A percentile compares a stretch with the other conserved stretches of the same genome.
Evolutionary conservation across 495 filamentous ascomycete genomes (phyloP).

Genomic region (Clavariopsis aquatica): DNA sequence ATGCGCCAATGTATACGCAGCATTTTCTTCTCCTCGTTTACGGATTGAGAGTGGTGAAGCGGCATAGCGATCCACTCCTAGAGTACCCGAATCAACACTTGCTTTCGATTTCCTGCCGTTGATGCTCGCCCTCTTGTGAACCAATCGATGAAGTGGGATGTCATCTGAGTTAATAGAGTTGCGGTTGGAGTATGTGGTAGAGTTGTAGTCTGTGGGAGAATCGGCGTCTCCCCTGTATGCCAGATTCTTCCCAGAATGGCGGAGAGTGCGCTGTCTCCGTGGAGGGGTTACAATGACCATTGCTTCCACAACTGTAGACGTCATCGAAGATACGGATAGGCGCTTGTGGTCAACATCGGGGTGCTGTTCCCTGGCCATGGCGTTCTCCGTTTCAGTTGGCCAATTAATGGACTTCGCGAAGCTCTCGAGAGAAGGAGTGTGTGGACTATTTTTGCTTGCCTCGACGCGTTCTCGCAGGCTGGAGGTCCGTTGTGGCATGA

Average conservation of each 20-base stretch:
- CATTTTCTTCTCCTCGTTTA: conserved; percentile 16
- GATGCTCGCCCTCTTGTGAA: conserved; percentile 37
- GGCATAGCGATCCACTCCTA: conserved; percentile 9
- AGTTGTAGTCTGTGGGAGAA: conserved; percentile 22
- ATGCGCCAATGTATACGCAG: conserved; percentile 16
- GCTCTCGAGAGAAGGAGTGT: conserved; percentile 30
- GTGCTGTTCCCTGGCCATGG: not conserved
- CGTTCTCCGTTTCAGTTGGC: conserved; percentile 26
- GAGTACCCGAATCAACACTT: conserved; percentile 25
- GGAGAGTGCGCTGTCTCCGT: conserved; percentile 30
- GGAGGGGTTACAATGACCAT: conserved; percentile 38
- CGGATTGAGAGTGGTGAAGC: conserved; percentile 20
- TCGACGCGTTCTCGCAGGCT: conserved; percentile 42
- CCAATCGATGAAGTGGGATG: conserved; percentile 30
- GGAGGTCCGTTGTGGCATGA: conserved; percentile 39
- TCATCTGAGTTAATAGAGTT: conserved; percentile 33
- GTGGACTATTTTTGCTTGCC: conserved; percentile 29
- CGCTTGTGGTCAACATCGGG: conserved; percentile 28
- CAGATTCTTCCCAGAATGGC: conserved; percentile 40
- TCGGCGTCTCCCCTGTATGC: conserved; percentile 26
- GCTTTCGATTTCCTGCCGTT: conserved; percentile 22
- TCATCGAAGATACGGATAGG: conserved; percentile 32
- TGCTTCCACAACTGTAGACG: conserved; percentile 40
- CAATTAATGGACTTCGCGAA: conserved; percentile 37
- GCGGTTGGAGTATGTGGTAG: conserved; percentile 23